These are phyloP conservation scores for Epichloe aotearoae DNA, from an alignment of 2,329 filamentous ascomycete species.

Conservation along the genomic window DNA sequence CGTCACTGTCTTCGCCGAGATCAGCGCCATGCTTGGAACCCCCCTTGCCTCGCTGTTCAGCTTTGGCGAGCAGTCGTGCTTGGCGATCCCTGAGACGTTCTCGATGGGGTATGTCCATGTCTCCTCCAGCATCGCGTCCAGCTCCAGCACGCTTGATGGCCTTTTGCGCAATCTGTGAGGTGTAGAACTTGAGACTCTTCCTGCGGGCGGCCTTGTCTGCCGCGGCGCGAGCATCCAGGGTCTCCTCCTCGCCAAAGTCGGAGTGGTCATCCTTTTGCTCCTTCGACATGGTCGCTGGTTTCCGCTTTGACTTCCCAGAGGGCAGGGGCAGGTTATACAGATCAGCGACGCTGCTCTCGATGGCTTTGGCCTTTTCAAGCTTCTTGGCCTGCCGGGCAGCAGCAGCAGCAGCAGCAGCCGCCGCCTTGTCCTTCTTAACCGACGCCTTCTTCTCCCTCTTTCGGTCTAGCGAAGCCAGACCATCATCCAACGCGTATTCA, in stretches of 20 bases:
- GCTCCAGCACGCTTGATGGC: slow-evolving; percentile 69
- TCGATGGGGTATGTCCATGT: slow-evolving; percentile 73
- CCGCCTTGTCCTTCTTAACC: slow-evolving; percentile 23
- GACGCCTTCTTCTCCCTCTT: slow-evolving; percentile 17
- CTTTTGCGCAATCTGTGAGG: slow-evolving; percentile 92
- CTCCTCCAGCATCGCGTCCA: slow-evolving; percentile 62
- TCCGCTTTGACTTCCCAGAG: slow-evolving; percentile 30
- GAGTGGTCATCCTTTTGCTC: slow-evolving; percentile 51
- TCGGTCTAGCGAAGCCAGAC: slow-evolving; percentile 8
- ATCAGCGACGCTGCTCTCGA: slow-evolving; percentile 58
- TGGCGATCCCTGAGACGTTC: slow-evolving; percentile 80
- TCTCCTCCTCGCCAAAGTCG: slow-evolving; percentile 86
- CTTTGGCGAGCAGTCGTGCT: slow-evolving; percentile 75
- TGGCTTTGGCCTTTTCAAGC: slow-evolving; percentile 39
- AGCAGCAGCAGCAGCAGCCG: slow-evolving; percentile 18
- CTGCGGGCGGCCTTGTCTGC: slow-evolving; percentile 82
- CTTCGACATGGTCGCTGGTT: slow-evolving; percentile 16
- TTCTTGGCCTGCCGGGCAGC: slow-evolving; percentile 28
- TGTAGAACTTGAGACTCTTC: slow-evolving; percentile 94
- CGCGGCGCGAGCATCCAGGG: slow-evolving; percentile 62
- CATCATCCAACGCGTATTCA: slow-evolving; percentile 10
- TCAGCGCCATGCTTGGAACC: slow-evolving; percentile 49
- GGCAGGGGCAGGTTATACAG: slow-evolving; percentile 48
- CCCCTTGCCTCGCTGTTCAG: slow-evolving; percentile 67
- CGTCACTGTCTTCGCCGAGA: slow-evolving; percentile 55